Percentiles rank a stretch among this genome's conserved stretches.
Conservation (phyloP, 2,329 filamentous ascomycete species). For the Aspergillus pseudoterreus region DNA sequence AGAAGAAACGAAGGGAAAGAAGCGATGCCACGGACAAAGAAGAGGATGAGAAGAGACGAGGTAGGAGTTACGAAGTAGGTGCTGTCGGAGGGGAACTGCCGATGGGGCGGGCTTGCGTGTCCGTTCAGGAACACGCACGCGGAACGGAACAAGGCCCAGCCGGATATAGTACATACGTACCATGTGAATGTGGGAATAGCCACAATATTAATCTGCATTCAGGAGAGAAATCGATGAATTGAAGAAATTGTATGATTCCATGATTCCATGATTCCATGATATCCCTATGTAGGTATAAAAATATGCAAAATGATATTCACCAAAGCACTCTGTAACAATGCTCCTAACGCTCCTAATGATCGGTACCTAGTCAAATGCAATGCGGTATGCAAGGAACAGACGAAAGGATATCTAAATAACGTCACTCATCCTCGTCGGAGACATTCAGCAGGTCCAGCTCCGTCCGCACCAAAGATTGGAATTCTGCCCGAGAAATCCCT, state of each 20-base stretch:
- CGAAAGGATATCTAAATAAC: not conserved
- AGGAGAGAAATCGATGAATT: no score
- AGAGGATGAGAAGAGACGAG: not conserved
- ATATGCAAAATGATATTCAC: not conserved
- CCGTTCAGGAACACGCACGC: not conserved
- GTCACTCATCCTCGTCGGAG: slow-evolving; percentile 44
- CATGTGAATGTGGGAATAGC: no score
- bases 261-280: not conserved
- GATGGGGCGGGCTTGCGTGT: not conserved
- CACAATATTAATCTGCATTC: no score
- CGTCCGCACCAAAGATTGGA: slow-evolving; percentile 55
- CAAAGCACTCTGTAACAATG: slow-evolving; percentile 10
- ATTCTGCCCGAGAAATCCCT: slow-evolving; percentile 58
- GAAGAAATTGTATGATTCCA: not conserved
- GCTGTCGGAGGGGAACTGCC: not conserved
- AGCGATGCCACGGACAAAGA: not conserved
- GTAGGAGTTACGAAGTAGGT: not conserved
- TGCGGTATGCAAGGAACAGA: not conserved
- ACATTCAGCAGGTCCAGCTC: slow-evolving; percentile 58
- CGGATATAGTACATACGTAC: no score
- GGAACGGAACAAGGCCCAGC: not conserved
- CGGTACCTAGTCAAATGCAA: not conserved
- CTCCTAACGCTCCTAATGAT: slow-evolving; percentile 1
- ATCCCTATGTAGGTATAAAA: not conserved
- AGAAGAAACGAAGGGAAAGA: not conserved